Evolutionary conservation across 2,329 filamentous ascomycete species (phyloP).

Genomic region (Penicillium sp.): DNA sequence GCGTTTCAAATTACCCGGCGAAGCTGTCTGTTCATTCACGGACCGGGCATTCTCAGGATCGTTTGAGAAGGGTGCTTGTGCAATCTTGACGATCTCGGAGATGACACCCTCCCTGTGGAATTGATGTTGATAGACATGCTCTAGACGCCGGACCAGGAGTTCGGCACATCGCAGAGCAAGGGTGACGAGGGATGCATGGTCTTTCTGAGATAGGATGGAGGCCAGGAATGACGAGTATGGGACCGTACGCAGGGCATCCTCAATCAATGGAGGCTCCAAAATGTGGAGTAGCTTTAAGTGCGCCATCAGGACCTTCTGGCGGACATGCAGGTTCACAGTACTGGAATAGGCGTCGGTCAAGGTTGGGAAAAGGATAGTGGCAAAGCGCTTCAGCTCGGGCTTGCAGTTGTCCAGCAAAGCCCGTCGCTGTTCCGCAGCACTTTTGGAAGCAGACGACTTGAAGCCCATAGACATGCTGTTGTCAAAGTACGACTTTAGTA

Average conservation of each 20-base stretch:
- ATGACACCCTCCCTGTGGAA: constrained; percentile 97
- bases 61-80: constrained; percentile 40
- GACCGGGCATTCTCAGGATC: constrained; percentile 16
- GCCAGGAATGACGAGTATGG: constrained; percentile 94
- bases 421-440: constrained; percentile 69
- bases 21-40: constrained; percentile 1
- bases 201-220: constrained; percentile 90
- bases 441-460: constrained; percentile 40
- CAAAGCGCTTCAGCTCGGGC: constrained; percentile 80
- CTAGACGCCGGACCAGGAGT: constrained; percentile 74
- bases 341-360: constrained; percentile 95
- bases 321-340: constrained; percentile 89
- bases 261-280: constrained; percentile 74
- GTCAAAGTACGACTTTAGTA: constrained; percentile 42
- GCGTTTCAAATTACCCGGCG: constrained; percentile 9
- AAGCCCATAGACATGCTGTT: constrained; percentile 38
- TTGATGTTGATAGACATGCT: constrained; percentile 87
- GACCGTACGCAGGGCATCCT: constrained; percentile 78
- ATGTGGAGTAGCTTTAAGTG: constrained; percentile 98
- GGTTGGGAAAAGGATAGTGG: constrained; percentile 86
- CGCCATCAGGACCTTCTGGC: constrained; percentile 91
- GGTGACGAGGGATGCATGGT: constrained; percentile 80
- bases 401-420: constrained; percentile 77
- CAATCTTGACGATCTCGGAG: constrained; percentile 77
- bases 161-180: constrained; percentile 85